Base-by-base conservation (phyloP, 371 early-diverging fungal species). In the Mucor velutinosus region DNA sequence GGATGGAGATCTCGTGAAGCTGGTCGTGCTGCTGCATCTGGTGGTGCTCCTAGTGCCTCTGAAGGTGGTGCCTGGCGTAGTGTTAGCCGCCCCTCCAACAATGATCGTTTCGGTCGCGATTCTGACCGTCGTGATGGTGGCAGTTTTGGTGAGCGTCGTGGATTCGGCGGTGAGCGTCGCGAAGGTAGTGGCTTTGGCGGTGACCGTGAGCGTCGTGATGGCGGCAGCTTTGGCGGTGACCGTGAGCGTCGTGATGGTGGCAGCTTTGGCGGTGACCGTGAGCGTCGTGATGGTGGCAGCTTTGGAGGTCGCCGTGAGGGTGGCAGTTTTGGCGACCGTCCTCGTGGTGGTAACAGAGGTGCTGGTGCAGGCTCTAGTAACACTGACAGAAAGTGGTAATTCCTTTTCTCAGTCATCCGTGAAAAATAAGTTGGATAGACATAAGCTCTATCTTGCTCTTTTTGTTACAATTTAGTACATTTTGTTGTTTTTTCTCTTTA, bases 311-410 rank as follows among this genome's bases (percentile, higher is more conserved):
- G 64, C 30, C 49, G 30, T 37, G 39, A 35, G 4, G 60, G 27
- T 14, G 25, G 33, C 25, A 37, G 59, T 25, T 61, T 47, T 29
- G 61, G 45, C 32, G 45, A 58, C 12, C 65, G 58, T 45, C 12
- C 41, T 19, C 67, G 67, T 39, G 59, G 39, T 12, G 59, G 59
- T 53, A 25, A 32, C 58, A 39, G 60, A 14, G 64, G 64, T 64
- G 56, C 60, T 45, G 25, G 57, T 59, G 55, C 69, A 33, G 70
- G 70, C 14, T 14, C 65, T 56, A 5, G 60, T 17, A 45, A 33
- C n/a, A 57, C 23, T 29, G 65, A 70, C 37, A 70, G 70, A 65
- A 55, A 59, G 17, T 65, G 66, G 66, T 65, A 65, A 58, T 15
- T 49, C 25, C 32, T 3, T n/a, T 14, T 19, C 7, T 8, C 21